These are phyloP conservation scores for Globisporangium spinosum DNA, from an alignment of 352 stramenopile genomes.

Conservation along the genomic window DNA sequence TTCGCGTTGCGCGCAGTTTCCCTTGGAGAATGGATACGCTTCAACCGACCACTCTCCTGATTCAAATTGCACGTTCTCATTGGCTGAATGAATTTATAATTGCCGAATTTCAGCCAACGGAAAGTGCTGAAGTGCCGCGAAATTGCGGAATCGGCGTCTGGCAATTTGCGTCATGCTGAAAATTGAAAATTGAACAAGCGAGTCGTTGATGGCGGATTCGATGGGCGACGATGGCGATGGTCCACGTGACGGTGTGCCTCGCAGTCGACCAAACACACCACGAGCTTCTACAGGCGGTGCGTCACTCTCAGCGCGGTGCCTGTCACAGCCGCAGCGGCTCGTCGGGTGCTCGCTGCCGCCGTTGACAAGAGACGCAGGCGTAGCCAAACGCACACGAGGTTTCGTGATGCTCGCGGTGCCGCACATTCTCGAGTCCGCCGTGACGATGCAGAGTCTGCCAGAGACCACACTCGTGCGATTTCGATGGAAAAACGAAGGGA, in stretches of 20 bases:
- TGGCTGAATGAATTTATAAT: neutral
- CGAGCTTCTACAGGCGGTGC: neutral
- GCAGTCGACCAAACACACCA: neutral
- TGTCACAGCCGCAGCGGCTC: constrained; percentile 14
- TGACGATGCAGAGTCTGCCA: constrained; percentile 10
- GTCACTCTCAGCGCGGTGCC: constrained; percentile 11
- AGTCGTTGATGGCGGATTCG: neutral
- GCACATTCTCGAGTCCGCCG: constrained; percentile 17
- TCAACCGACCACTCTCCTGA: constrained; percentile 11
- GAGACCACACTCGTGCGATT: constrained; percentile 16
- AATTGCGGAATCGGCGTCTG: constrained; percentile 5
- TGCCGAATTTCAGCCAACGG: constrained; percentile 1
- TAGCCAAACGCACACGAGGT: neutral
- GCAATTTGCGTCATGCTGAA: neutral
- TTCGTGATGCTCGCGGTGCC: constrained; percentile 15
- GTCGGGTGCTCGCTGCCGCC: constrained; percentile 16
- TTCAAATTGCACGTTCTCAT: constrained; percentile 3
- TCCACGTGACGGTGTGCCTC: neutral
- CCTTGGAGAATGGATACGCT: constrained; percentile 11
- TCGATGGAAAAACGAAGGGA: constrained; percentile 9
- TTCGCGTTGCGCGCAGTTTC: neutral
- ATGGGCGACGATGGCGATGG: neutral
- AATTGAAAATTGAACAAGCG: neutral
- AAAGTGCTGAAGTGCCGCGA: neutral
- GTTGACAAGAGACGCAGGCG: neutral